Conservation (phyloP, 2,329 filamentous ascomycete species). For the Calycina marina region DNA sequence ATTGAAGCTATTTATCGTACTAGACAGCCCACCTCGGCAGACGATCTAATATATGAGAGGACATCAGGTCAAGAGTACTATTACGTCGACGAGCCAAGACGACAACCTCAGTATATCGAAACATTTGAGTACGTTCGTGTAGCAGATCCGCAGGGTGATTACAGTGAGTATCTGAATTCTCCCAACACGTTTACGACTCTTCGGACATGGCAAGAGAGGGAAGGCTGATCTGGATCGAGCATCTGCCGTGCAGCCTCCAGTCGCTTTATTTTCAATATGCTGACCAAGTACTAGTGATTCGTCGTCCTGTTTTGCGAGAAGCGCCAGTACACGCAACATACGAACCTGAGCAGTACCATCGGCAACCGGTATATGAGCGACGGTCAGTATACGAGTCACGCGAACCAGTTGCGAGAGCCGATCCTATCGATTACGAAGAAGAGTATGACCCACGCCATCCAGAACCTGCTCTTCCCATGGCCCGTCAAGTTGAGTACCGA, state of each 20-base stretch:
- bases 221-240: no score
- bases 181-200: no score
- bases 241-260: no score
- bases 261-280: no score
- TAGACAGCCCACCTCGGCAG: constrained; percentile 12
- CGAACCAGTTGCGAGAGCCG: constrained; percentile 9
- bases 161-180: no score
- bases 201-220: no score
- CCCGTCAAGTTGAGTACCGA: constrained; percentile 17
- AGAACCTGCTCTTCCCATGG: constrained; percentile 15
- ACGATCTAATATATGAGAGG: constrained; percentile 20
- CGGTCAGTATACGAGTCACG: constrained; percentile 18
- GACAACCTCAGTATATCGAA: constrained; percentile 21
- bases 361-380: constrained; percentile 17
- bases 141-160: constrained; percentile 30
- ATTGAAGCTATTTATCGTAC: constrained; percentile 21
- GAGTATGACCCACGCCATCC: constrained; percentile 32
- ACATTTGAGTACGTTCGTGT: constrained; percentile 32
- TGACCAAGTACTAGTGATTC: no score
- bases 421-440: constrained; percentile 25
- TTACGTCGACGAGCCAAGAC: constrained; percentile 21
- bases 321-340: constrained; percentile 19
- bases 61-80: constrained; percentile 23
- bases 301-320: constrained; percentile 26
- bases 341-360: constrained; percentile 15